Evolutionary conservation across 345 rosid genomes (phyloP).

Genomic region (Populus pruinosa): DNA sequence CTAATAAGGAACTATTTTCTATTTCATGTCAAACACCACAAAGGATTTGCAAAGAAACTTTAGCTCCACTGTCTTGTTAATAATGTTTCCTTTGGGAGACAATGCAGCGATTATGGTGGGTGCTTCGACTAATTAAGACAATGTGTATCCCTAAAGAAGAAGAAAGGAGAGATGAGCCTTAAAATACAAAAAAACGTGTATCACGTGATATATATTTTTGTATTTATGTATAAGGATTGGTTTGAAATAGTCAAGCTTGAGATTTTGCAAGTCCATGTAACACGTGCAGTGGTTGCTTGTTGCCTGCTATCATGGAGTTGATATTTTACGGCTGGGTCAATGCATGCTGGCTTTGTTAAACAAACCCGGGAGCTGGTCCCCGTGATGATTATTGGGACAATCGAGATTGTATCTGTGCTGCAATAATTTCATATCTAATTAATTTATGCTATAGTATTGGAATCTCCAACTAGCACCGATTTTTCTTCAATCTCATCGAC

Average conservation of each 20-base stretch:
- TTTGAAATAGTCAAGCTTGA: neutral
- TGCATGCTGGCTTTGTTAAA: neutral
- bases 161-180: neutral
- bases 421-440: too few relatives aligned
- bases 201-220: neutral
- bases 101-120: neutral
- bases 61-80: neutral
- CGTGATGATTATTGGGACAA: neutral
- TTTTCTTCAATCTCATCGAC: too few relatives aligned
- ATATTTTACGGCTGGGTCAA: neutral
- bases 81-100: neutral
- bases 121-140: too few relatives aligned
- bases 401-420: too few relatives aligned
- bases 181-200: neutral
- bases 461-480: too few relatives aligned
- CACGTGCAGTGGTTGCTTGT: neutral
- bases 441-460: too few relatives aligned
- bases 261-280: neutral
- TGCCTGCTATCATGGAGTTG: neutral
- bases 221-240: too few relatives aligned
- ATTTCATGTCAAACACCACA: neutral
- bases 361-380: neutral
- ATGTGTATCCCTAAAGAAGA: neutral
- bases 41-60: neutral
- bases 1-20: neutral